Evolutionary conservation across 495 filamentous ascomycete genomes (phyloP).

Genomic region (Clohesyomyces aquaticus): DNA sequence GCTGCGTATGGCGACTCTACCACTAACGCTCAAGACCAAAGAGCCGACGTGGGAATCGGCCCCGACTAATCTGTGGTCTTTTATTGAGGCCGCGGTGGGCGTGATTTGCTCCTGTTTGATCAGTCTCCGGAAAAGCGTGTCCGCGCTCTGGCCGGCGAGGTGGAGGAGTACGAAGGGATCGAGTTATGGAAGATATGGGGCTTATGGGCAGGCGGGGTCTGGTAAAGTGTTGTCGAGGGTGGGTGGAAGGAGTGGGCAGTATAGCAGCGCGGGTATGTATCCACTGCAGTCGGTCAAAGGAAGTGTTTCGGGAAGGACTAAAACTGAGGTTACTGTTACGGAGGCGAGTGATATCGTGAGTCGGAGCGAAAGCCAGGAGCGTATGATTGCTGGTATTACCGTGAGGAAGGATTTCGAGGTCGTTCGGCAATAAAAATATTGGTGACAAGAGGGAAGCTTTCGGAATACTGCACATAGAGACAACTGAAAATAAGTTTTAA

Average conservation of each 20-base stretch:
- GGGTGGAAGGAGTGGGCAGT: background rate
- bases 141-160: background rate
- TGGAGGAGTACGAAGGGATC: background rate
- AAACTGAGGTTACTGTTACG: background rate
- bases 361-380: constrained; percentile 9
- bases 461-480: background rate
- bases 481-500: background rate
- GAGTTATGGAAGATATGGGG: background rate
- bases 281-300: background rate
- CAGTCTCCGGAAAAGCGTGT: constrained; percentile 7
- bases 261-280: background rate
- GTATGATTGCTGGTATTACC: constrained; percentile 9
- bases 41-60: constrained; percentile 13
- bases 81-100: constrained; percentile 11
- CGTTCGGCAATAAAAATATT: background rate
- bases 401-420: constrained; percentile 4
- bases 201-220: background rate
- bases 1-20: constrained; percentile 11
- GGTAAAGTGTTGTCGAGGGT: background rate
- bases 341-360: background rate
- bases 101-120: constrained; percentile 11
- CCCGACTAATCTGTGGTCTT: constrained; percentile 10
- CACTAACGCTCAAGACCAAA: background rate
- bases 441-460: background rate
- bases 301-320: background rate